Evolutionary conservation across 352 stramenopile species (phyloP).

Genomic region (Phytophthora quininea): DNA sequence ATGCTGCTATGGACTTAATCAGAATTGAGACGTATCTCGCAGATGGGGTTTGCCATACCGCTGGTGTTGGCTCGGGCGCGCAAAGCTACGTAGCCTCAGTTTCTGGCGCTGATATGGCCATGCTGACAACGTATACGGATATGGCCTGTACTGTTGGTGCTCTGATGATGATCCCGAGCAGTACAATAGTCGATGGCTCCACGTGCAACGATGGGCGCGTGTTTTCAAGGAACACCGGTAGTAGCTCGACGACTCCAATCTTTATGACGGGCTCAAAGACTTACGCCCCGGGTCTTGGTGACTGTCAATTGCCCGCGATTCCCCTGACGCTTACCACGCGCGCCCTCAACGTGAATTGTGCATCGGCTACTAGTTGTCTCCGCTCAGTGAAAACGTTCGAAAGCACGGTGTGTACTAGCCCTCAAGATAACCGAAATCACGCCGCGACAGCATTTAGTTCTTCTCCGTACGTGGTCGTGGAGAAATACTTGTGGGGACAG

Average conservation of each 20-base stretch:
- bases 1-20: too few species aligned
- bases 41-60: too few species aligned
- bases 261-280: not conserved
- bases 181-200: too few species aligned
- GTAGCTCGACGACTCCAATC: not conserved
- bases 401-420: not conserved
- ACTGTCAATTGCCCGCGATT: not conserved
- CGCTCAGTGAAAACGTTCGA: not conserved
- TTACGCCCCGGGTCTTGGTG: not conserved
- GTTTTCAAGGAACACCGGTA: not conserved
- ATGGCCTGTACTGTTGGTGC: too few species aligned
- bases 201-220: too few species aligned
- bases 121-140: too few species aligned
- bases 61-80: too few species aligned
- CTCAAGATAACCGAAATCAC: not conserved
- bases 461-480: not conserved
- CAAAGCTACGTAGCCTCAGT: too few species aligned
- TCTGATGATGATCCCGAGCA: too few species aligned
- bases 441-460: not conserved
- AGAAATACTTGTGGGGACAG: not conserved
- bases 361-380: not conserved
- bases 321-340: not conserved
- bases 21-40: too few species aligned
- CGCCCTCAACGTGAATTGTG: not conserved
- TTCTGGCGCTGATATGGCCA: too few species aligned